Percentiles rank a stretch among this genome's conserved stretches.
Conservation (phyloP, 2,329 filamentous ascomycete genomes). For the Truncatella angustata region DNA sequence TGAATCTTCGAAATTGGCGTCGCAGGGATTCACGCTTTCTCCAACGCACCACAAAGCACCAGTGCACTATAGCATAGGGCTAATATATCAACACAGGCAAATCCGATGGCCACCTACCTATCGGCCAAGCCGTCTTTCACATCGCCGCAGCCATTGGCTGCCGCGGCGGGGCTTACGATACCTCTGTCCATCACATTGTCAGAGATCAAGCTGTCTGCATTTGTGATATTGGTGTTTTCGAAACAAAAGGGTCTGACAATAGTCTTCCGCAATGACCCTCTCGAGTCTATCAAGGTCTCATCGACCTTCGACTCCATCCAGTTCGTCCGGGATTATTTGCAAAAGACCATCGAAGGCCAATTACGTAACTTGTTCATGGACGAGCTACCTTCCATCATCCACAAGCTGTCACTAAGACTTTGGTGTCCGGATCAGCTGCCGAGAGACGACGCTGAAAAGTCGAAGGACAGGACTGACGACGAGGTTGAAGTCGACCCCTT, state of each 20-base stretch:
- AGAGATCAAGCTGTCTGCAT: slow-evolving; percentile 91
- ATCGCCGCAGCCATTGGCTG: slow-evolving; percentile 87
- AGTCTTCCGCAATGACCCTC: slow-evolving; percentile 95
- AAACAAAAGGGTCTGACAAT: slow-evolving; percentile 95
- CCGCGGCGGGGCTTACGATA: slow-evolving; percentile 89
- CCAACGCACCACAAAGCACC: slow-evolving; percentile 14
- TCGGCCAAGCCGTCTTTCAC: slow-evolving; percentile 89
- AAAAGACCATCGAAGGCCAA: slow-evolving; percentile 93
- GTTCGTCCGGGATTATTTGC: slow-evolving; percentile 94
- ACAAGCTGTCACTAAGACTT: slow-evolving; percentile 81
- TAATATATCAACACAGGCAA: slow-evolving; percentile 66
- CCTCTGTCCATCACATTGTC: slow-evolving; percentile 96
- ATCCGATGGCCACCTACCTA: slow-evolving; percentile 93
- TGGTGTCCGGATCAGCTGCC: slow-evolving; percentile 86
- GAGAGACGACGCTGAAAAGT: slow-evolving; percentile 59
- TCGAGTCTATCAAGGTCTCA: slow-evolving; percentile 96
- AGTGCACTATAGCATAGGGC: slow-evolving; percentile 36
- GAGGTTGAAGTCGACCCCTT: slow-evolving; percentile 75
- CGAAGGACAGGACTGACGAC: slow-evolving; percentile 46
- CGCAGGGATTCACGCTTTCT: slow-evolving; percentile 29
- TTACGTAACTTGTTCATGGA: slow-evolving; percentile 96
- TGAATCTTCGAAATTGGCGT: slow-evolving; percentile 26
- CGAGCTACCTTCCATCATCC: slow-evolving; percentile 93
- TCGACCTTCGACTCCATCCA: slow-evolving; percentile 99
- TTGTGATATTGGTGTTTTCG: slow-evolving; percentile 96